A percentile compares a stretch with the other conserved stretches of the same genome.
Evolutionary conservation across 2,329 filamentous ascomycete genomes (phyloP).

Genomic region (Hansfordia pulvinata): DNA sequence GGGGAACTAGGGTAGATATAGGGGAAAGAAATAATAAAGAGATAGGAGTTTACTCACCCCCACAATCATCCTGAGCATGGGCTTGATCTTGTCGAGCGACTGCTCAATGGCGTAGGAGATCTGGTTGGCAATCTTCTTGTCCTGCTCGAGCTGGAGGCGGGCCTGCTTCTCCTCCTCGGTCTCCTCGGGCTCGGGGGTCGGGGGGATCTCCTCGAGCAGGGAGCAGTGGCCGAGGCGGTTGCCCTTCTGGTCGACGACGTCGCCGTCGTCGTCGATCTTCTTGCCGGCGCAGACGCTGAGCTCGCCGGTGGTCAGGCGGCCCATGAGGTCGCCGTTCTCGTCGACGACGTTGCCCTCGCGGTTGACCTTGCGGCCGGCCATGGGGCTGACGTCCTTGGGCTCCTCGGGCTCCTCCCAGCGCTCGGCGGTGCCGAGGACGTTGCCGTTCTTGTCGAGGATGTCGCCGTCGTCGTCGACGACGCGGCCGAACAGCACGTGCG

Average conservation of each 20-base stretch:
- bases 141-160: constrained; percentile 44
- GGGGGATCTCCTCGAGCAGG: constrained; percentile 45
- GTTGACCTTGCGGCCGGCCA: constrained; percentile 42
- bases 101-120: constrained; percentile 62
- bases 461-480: constrained; percentile 72
- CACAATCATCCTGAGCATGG: constrained; percentile 75
- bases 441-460: constrained; percentile 63
- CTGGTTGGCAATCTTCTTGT: constrained; percentile 64
- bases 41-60: constrained; percentile 37
- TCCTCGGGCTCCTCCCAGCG: constrained; percentile 43
- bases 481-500: constrained; percentile 59
- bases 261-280: constrained; percentile 57
- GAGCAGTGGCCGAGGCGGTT: constrained; percentile 54
- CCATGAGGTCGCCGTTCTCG: constrained; percentile 46
- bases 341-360: constrained; percentile 45
- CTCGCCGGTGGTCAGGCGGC: constrained; percentile 56
- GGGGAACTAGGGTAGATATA: constrained; percentile 1
- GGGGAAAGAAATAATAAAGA: constrained; percentile 1
- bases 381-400: constrained; percentile 34
- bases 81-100: constrained; percentile 71
- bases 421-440: constrained; percentile 42
- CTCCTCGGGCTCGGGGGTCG: constrained; percentile 29
- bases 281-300: constrained; percentile 50
- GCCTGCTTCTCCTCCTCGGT: constrained; percentile 44
- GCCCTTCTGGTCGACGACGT: constrained; percentile 57